A percentile compares a stretch with the other conserved stretches of the same genome.
Evolutionary conservation across 2,329 filamentous ascomycete species (phyloP).

Genomic region (Trichoderma sp.): DNA sequence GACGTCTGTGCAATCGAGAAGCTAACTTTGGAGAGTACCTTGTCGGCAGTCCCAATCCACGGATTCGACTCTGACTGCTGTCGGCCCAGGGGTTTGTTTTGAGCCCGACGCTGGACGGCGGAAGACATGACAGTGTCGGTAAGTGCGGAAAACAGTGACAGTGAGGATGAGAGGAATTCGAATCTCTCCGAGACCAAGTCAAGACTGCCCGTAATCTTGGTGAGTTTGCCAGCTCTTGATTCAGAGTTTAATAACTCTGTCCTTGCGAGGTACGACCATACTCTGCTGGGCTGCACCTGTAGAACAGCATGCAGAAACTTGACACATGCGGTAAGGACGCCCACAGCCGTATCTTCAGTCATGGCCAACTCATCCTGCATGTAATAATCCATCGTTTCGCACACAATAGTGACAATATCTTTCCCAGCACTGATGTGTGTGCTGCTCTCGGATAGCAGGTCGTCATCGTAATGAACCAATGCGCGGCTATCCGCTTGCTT

Average conservation of each 20-base stretch:
- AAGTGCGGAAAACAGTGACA: slow-evolving; percentile 72
- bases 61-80: slow-evolving; percentile 52
- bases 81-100: slow-evolving; percentile 50
- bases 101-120: slow-evolving; percentile 65
- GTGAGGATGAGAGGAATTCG: slow-evolving; percentile 72
- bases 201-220: slow-evolving; percentile 75
- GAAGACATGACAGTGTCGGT: slow-evolving; percentile 74
- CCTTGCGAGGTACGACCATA: slow-evolving; percentile 87
- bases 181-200: slow-evolving; percentile 78
- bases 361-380: slow-evolving; percentile 58
- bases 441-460: slow-evolving; percentile 57
- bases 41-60: slow-evolving; percentile 75
- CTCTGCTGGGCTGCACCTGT: slow-evolving; percentile 73
- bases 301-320: slow-evolving; percentile 78
- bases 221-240: slow-evolving; percentile 73
- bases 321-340: slow-evolving; percentile 69
- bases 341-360: slow-evolving; percentile 65
- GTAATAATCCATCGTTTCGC: slow-evolving; percentile 78
- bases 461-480: slow-evolving; percentile 38
- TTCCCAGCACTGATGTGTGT: slow-evolving; percentile 58
- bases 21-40: slow-evolving; percentile 71
- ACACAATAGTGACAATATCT: slow-evolving; percentile 79
- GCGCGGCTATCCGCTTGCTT: slow-evolving; percentile 30
- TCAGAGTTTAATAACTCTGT: slow-evolving; percentile 78
- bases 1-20: slow-evolving; percentile 72